phyloP scores from a whole-genome alignment of 257 asterid genomes.

The Solanum neorickii region DNA sequence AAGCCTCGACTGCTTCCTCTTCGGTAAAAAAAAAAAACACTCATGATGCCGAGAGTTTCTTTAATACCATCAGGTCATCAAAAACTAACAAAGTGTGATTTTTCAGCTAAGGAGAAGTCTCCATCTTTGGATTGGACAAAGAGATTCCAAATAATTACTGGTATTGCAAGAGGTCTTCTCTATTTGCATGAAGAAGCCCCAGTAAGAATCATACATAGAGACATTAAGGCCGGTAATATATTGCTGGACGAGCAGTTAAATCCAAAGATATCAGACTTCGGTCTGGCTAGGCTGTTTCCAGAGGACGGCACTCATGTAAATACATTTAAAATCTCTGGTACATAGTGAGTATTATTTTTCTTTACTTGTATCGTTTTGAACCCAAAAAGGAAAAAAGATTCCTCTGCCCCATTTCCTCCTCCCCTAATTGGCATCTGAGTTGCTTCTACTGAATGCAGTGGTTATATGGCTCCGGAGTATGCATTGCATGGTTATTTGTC shows the following conservation, averaged over 20 bases:
- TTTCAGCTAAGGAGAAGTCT: conserved; percentile 48
- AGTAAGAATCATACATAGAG: conserved; percentile 72
- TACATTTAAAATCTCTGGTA: conserved; percentile 69
- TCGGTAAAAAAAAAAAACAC: conserved; percentile 28
- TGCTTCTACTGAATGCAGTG: conserved; percentile 35
- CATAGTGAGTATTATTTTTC: conserved; percentile 38
- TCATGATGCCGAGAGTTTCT: neutral
- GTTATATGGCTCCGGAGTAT: conserved; percentile 92
- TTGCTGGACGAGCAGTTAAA: conserved; percentile 60
- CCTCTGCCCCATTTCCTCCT: neutral
- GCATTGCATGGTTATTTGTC: conserved; percentile 71
- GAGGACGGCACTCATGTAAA: conserved; percentile 66
- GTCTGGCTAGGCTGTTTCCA: conserved; percentile 81
- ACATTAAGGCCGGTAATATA: conserved; percentile 85
- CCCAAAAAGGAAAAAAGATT: neutral
- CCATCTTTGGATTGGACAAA: conserved; percentile 48
- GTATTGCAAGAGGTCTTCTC: conserved; percentile 72
- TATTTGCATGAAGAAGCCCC: conserved; percentile 91
- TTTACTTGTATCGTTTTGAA: neutral
- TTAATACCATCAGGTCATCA: neutral
- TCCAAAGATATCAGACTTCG: conserved; percentile 89
- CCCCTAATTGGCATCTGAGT: neutral
- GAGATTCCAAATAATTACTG: conserved; percentile 42
- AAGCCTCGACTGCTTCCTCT: conserved; percentile 80
- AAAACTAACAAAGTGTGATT: conserved; percentile 2